Percentiles rank a stretch among this genome's conserved stretches.
Conservation (phyloP, 345 rosid genomes). For the Syzygium aromaticum region DNA sequence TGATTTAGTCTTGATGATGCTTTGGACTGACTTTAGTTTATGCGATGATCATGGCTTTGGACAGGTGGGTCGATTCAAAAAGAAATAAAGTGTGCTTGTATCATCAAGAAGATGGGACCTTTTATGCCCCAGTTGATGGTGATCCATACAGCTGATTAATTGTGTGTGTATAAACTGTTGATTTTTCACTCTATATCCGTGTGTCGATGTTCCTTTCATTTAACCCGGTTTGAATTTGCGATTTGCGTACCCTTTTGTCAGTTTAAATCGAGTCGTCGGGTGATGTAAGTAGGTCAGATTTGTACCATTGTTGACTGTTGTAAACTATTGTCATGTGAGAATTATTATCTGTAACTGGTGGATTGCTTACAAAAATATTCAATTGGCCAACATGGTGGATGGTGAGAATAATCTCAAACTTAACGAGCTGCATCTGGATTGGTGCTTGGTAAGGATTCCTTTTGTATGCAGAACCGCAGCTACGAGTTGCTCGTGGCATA, state of each 20-base stretch:
- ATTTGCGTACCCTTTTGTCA: not conserved
- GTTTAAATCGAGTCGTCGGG: not conserved
- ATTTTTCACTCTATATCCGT: not conserved
- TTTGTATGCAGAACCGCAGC: not conserved
- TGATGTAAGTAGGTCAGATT: not conserved
- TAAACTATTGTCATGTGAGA: not conserved
- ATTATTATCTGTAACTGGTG: not conserved
- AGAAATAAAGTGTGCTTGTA: not conserved
- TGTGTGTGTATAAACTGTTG: not conserved
- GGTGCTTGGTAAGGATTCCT: not conserved
- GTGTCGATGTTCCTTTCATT: not conserved
- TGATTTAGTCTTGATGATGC: not conserved
- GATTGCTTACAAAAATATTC: not conserved
- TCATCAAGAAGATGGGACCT: not conserved
- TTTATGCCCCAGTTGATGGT: not conserved
- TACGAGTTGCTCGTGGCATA: not conserved
- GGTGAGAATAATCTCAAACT: not conserved
- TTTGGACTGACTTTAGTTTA: not conserved
- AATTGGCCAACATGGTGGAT: not conserved
- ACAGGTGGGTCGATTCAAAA: conserved; percentile 2
- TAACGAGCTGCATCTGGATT: not conserved
- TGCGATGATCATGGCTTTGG: not conserved
- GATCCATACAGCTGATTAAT: not conserved
- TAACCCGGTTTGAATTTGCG: not conserved
- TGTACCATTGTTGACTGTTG: not conserved